Conservation (phyloP, 2,329 filamentous ascomycete genomes). For the Aschersonia sp. region DNA sequence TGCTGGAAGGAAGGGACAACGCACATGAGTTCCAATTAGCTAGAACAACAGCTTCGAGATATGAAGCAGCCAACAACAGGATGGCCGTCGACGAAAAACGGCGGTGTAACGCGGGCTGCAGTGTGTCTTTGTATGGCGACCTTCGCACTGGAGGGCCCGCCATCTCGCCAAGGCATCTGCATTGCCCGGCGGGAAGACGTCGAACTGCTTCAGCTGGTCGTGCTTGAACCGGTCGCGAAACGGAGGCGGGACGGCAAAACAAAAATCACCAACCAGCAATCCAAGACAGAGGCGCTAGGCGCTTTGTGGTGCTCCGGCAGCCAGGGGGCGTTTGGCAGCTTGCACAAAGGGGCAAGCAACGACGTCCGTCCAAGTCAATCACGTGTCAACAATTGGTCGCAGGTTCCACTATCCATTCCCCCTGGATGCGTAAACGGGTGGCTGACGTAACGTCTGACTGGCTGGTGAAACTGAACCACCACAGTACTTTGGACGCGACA, state of each 20-base stretch:
- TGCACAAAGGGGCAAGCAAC: no score
- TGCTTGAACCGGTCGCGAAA: background rate
- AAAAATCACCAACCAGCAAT: conserved; percentile 12
- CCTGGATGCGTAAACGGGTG: no score
- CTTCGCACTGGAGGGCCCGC: conserved; percentile 38
- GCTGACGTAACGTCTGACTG: no score
- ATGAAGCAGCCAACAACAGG: conserved; percentile 56
- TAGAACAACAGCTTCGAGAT: conserved; percentile 55
- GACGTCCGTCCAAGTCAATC: no score
- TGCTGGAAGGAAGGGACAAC: conserved; percentile 14
- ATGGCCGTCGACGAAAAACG: conserved; percentile 69
- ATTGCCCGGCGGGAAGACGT: conserved; percentile 5
- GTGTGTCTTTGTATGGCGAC: conserved; percentile 68
- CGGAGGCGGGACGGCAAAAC: conserved; percentile 6
- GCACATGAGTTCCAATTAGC: conserved; percentile 55
- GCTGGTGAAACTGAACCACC: no score
- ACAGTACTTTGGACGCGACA: background rate
- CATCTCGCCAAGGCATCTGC: conserved; percentile 35
- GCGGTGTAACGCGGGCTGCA: conserved; percentile 77
- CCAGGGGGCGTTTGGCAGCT: no score
- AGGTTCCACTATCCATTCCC: no score
- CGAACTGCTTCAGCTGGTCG: background rate
- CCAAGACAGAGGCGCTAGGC: no score
- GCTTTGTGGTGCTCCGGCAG: no score
- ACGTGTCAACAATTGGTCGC: no score